A percentile compares a stretch with the other conserved stretches of the same genome.
These are phyloP conservation scores for Zygoascus flipseniorum DNA, from an alignment of 805 yeast genomes.

Conservation along the genomic window DNA sequence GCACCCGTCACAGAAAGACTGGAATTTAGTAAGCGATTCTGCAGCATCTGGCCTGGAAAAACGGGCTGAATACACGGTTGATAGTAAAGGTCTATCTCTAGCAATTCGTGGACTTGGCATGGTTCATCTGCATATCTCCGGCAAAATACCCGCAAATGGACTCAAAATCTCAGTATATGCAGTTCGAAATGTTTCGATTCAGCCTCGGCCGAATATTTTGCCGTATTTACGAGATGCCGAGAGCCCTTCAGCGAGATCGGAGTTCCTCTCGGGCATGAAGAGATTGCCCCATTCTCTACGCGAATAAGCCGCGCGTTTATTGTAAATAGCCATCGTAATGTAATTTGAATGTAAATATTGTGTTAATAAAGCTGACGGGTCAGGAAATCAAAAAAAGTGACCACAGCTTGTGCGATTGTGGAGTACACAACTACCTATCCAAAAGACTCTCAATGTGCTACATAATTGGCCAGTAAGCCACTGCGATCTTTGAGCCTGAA, in stretches of 20 bases:
- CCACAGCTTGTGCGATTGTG: too few species aligned
- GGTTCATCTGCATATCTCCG: slow-evolving; percentile 24
- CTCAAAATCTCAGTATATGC: slow-evolving; percentile 20
- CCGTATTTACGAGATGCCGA: slow-evolving; percentile 9
- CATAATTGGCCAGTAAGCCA: too few species aligned
- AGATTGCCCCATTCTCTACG: background rate
- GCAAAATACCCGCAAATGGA: slow-evolving; percentile 24
- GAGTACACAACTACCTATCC: too few species aligned
- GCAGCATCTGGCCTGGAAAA: slow-evolving; percentile 3
- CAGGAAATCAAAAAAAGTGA: too few species aligned
- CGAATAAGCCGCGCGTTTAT: background rate
- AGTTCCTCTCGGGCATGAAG: background rate
- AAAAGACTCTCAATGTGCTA: too few species aligned
- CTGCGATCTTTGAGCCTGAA: too few species aligned
- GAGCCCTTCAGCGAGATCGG: background rate
- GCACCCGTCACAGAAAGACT: slow-evolving; percentile 12
- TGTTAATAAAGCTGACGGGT: too few species aligned
- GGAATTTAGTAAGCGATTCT: slow-evolving; percentile 18
- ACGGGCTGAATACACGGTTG: slow-evolving; percentile 7
- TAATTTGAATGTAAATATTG: too few species aligned
- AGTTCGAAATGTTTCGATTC: slow-evolving; percentile 19
- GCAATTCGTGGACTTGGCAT: slow-evolving; percentile 28
- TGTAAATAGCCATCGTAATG: too few species aligned
- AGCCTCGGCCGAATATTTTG: slow-evolving; percentile 18
- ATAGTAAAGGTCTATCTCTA: slow-evolving; percentile 17